These are phyloP conservation scores for Gaultheria prostrata DNA, from an alignment of 148 eudicot genomes.

Conservation along the genomic window DNA sequence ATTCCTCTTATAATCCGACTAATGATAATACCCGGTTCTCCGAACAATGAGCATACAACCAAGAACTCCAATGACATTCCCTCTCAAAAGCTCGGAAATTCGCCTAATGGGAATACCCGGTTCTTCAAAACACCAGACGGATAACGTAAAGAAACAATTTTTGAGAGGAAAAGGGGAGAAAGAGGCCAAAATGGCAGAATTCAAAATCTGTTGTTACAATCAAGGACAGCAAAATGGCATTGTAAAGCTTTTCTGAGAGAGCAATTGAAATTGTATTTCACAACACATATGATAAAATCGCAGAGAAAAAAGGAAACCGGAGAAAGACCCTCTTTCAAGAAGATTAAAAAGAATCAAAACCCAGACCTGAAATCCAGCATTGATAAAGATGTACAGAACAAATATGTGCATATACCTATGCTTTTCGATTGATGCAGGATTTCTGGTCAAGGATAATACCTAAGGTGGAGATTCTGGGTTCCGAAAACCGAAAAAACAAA, in stretches of 20 bases:
- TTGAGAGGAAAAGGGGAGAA: conserved; percentile 5
- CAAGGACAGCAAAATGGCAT: background rate
- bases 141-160: background rate
- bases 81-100: background rate
- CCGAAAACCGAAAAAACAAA: conserved; percentile 17
- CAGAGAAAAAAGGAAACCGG: background rate
- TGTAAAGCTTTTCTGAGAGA: background rate
- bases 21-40: too few species aligned
- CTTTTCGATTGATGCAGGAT: conserved; percentile 30
- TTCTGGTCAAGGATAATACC: conserved; percentile 27
- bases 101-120: background rate
- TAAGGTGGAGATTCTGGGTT: conserved; percentile 28
- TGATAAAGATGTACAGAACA: conserved; percentile 3
- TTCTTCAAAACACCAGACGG: background rate
- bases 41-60: conserved; percentile 8
- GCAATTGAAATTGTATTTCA: background rate
- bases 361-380: conserved; percentile 37
- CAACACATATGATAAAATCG: background rate
- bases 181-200: background rate
- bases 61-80: background rate
- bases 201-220: conserved; percentile 10
- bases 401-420: background rate
- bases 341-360: conserved; percentile 18
- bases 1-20: background rate
- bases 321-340: background rate